These are phyloP conservation scores for Cynara cardunculus DNA, from an alignment of 129 eudicot species.

Conservation along the genomic window DNA sequence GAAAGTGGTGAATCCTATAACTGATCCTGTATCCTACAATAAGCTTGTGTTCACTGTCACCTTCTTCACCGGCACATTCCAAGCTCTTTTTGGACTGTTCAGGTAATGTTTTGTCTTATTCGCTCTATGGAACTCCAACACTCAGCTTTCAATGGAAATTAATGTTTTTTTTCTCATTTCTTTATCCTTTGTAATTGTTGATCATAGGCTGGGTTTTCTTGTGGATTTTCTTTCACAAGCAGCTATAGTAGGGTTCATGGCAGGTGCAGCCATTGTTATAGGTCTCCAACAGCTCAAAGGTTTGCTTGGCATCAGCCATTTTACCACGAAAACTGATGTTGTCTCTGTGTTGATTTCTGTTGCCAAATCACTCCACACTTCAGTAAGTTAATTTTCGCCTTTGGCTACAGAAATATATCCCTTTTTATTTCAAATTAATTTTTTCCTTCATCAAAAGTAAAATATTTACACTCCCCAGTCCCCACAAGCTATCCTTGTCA, in stretches of 20 bases:
- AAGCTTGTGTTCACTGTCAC: slow-evolving; percentile 79
- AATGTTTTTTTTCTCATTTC: background rate
- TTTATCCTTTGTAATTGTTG: background rate
- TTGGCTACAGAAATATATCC: no score
- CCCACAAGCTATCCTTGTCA: slow-evolving; percentile 16
- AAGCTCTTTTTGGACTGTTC: slow-evolving; percentile 68
- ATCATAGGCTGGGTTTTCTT: slow-evolving; percentile 63
- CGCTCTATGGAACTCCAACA: no score
- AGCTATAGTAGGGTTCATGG: slow-evolving; percentile 78
- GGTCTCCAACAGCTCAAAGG: slow-evolving; percentile 75
- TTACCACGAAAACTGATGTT: slow-evolving; percentile 62
- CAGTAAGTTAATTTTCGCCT: no score
- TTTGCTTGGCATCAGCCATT: slow-evolving; percentile 52
- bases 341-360: slow-evolving; percentile 62
- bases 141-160: background rate
- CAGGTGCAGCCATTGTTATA: slow-evolving; percentile 72
- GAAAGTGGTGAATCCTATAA: slow-evolving; percentile 48
- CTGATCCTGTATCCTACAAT: slow-evolving; percentile 51
- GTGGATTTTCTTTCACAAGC: slow-evolving; percentile 81
- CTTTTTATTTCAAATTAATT: background rate
- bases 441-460: background rate
- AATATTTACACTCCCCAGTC: background rate
- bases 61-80: slow-evolving; percentile 67
- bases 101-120: slow-evolving; percentile 37
- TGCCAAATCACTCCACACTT: slow-evolving; percentile 37